These are phyloP conservation scores for Penicillium digitatum DNA, from an alignment of 2,329 filamentous ascomycete genomes.

Conservation along the genomic window DNA sequence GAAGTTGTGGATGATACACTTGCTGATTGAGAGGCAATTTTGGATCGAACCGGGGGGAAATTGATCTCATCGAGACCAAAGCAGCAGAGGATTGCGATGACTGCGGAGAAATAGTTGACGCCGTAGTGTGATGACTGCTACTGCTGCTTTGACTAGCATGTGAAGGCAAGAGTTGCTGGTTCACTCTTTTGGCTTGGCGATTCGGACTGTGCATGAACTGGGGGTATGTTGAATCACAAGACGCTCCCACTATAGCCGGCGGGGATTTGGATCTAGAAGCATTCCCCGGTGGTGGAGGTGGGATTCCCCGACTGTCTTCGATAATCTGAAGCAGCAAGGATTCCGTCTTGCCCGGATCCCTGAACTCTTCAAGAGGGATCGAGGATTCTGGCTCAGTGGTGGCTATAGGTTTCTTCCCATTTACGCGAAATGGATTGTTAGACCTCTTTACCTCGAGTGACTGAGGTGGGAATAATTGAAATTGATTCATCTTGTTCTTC, in stretches of 20 bases:
- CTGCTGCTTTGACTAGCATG: constrained; percentile 14
- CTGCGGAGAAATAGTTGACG: constrained; percentile 14
- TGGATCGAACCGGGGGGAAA: constrained; percentile 46
- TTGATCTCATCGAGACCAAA: constrained; percentile 43
- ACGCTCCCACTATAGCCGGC: constrained; percentile 7
- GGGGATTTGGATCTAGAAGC: constrained; percentile 18
- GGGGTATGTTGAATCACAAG: constrained; percentile 13
- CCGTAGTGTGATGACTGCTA: constrained; percentile 14
- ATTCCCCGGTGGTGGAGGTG: constrained; percentile 25
- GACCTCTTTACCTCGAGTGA: constrained; percentile 27
- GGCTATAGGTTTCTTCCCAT: constrained; percentile 21
- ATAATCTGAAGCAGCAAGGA: constrained; percentile 39
- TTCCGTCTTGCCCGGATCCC: constrained; percentile 30
- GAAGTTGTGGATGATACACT: constrained; percentile 32
- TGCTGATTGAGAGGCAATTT: constrained; percentile 37
- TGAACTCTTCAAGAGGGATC: constrained; percentile 31
- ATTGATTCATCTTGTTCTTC: constrained; percentile 33
- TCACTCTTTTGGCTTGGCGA: constrained; percentile 12
- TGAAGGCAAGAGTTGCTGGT: constrained; percentile 10
- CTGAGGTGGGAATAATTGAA: constrained; percentile 42
- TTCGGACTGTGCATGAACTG: constrained; percentile 16
- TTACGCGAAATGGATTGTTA: constrained; percentile 36
- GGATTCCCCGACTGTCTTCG: constrained; percentile 33
- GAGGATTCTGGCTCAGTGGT: constrained; percentile 25
- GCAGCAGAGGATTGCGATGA: constrained; percentile 24